Evolutionary conservation across 164 flowering plant species (phyloP).

Genomic region (Chimonanthus praecox): DNA sequence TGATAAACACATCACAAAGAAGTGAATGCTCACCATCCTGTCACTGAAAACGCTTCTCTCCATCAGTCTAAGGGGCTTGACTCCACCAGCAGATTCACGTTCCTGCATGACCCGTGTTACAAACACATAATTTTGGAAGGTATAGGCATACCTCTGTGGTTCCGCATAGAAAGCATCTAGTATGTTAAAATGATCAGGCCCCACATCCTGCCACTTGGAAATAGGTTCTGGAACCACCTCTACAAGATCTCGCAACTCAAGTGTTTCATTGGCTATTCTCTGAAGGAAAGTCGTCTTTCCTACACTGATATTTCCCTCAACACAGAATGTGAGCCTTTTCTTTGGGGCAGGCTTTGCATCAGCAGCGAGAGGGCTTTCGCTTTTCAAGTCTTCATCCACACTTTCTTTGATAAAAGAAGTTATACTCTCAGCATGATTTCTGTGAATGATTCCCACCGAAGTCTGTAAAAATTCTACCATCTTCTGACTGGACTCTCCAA

Average conservation of each 20-base stretch:
- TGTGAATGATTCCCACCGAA: conserved; percentile 91
- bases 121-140: conserved; percentile 97
- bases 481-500: conserved; percentile 63
- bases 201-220: conserved; percentile 93
- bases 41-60: conserved; percentile 99
- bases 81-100: conserved; percentile 77
- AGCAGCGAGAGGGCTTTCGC: conserved; percentile 40
- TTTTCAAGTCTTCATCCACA: conserved; percentile 80
- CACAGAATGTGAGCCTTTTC: conserved; percentile 83
- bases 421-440: conserved; percentile 92
- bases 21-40: conserved; percentile 61
- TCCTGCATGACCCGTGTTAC: conserved; percentile 99
- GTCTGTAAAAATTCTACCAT: conserved; percentile 88
- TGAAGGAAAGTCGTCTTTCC: conserved; percentile 95
- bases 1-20: not conserved
- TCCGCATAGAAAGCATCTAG: conserved; percentile 89
- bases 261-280: conserved; percentile 95
- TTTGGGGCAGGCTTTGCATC: conserved; percentile 33
- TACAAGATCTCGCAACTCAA: conserved; percentile 88
- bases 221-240: conserved; percentile 97
- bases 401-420: conserved; percentile 74
- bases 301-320: conserved; percentile 97
- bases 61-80: conserved; percentile 92
- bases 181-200: conserved; percentile 94
- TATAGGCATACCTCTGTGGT: conserved; percentile 93